Evolutionary conservation across 2,329 filamentous ascomycete species (phyloP).

Genomic region (Phaeoacremonium minimum): DNA sequence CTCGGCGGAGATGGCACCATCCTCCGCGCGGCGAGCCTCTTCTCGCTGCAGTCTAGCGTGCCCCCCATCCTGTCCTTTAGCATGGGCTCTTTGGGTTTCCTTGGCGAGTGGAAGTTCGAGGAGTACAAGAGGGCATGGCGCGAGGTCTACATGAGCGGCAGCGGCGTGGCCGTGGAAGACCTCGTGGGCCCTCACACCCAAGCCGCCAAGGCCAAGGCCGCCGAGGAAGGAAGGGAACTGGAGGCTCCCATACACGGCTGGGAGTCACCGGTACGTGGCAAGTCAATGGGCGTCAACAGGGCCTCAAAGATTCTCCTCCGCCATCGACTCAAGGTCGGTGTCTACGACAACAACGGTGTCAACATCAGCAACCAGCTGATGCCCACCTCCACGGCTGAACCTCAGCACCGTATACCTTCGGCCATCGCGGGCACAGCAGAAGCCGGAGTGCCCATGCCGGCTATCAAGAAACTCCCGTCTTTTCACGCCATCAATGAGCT

Average conservation of each 20-base stretch:
- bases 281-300: constrained; percentile 72
- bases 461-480: constrained; percentile 25
- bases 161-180: constrained; percentile 43
- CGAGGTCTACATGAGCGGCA: constrained; percentile 82
- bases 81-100: constrained; percentile 92
- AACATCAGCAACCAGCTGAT: constrained; percentile 52
- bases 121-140: constrained; percentile 91
- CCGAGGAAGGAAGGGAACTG: constrained; percentile 9
- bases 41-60: constrained; percentile 74
- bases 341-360: constrained; percentile 67
- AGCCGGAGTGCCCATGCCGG: constrained; percentile 5
- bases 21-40: constrained; percentile 78
- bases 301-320: constrained; percentile 80
- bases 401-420: constrained; percentile 22
- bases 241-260: constrained; percentile 42
- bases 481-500: constrained; percentile 89
- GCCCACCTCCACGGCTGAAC: constrained; percentile 39
- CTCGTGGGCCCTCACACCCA: constrained; percentile 34
- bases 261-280: constrained; percentile 71
- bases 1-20: constrained; percentile 93
- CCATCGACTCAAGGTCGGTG: constrained; percentile 79
- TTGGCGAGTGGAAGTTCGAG: constrained; percentile 93
- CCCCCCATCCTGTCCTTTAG: constrained; percentile 92
- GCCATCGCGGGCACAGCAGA: background rate
- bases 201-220: constrained; percentile 21